Evolutionary conservation across 176 grass and related monocot genomes (phyloP).

Genomic region (Calamus simplicifolius): DNA sequence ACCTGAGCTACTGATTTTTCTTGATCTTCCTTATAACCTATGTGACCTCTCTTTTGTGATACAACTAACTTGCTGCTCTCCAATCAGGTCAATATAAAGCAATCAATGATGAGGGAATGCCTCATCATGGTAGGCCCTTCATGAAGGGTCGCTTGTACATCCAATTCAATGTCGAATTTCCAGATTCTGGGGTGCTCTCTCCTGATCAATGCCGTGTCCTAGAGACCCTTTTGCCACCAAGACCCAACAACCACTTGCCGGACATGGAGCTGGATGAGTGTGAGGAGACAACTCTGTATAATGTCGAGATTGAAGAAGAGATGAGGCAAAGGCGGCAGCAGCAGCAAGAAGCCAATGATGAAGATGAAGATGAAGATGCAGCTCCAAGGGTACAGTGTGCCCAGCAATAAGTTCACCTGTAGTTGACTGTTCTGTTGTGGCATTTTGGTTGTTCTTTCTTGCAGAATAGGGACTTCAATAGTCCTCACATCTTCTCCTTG

Average conservation of each 20-base stretch:
- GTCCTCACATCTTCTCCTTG: too few species aligned
- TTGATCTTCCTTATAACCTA: too few species aligned
- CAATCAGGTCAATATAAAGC: conserved; percentile 71
- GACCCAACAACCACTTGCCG: conserved; percentile 26
- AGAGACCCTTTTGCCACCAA: conserved; percentile 51
- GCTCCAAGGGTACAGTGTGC: conserved; percentile 81
- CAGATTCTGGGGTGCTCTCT: conserved; percentile 42
- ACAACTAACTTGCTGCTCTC: neutral
- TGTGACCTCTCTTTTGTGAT: too few species aligned
- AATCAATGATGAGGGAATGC: conserved; percentile 95
- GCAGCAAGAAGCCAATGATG: conserved; percentile 67
- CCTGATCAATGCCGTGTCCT: conserved; percentile 43
- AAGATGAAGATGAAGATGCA: conserved; percentile 54
- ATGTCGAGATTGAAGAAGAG: conserved; percentile 93
- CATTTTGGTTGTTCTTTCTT: neutral
- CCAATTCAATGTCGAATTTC: conserved; percentile 79
- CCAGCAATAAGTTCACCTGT: conserved; percentile 46
- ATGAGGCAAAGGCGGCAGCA: conserved; percentile 62
- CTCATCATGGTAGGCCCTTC: conserved; percentile 73
- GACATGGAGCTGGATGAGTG: conserved; percentile 66
- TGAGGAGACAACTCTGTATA: conserved; percentile 71
- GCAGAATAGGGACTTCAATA: neutral
- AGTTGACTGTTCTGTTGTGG: neutral
- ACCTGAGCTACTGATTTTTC: too few species aligned
- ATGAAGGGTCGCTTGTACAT: conserved; percentile 86